These are phyloP conservation scores for Candolleomyces aberdarensis DNA, from an alignment of 768 basidiomycete genomes.

Conservation along the genomic window DNA sequence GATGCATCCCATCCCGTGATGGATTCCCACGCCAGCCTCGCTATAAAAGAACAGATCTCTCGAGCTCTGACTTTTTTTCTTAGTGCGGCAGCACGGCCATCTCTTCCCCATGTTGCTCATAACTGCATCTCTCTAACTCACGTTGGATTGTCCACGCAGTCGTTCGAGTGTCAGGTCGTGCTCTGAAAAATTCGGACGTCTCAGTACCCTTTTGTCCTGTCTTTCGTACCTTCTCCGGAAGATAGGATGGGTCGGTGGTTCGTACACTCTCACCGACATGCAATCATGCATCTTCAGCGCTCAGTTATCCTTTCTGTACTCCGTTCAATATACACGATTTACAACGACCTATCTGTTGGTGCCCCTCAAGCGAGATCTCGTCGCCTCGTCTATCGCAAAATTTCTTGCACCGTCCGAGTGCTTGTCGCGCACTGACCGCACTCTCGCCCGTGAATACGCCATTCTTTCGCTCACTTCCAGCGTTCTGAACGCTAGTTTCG, in stretches of 20 bases:
- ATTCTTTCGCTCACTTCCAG: too few species aligned
- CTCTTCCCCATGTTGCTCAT: constrained; percentile 88
- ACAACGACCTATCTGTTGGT: too few species aligned
- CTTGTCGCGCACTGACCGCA: too few species aligned
- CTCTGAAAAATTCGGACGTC: constrained; percentile 72
- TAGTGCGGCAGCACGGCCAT: constrained; percentile 83
- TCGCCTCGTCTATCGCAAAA: too few species aligned
- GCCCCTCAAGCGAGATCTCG: too few species aligned
- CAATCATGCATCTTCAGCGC: not conserved
- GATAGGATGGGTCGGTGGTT: constrained; percentile 81
- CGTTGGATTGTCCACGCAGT: constrained; percentile 49
- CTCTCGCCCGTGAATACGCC: too few species aligned
- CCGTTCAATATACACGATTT: too few species aligned
- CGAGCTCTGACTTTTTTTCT: constrained; percentile 25
- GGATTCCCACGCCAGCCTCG: constrained; percentile 5
- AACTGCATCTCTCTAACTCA: constrained; percentile 42
- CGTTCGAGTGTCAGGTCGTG: constrained; percentile 91
- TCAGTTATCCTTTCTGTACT: not conserved
- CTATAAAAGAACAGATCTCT: not conserved
- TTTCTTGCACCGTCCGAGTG: too few species aligned
- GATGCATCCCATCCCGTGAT: not conserved
- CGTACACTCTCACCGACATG: constrained; percentile 31
- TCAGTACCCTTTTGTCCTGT: constrained; percentile 68
- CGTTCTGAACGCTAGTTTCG: too few species aligned
- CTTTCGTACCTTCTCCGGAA: constrained; percentile 34